Percentiles rank a stretch among this genome's conserved stretches.
These are phyloP conservation scores for Colletotrichum melonis DNA, from an alignment of 2,329 filamentous ascomycete genomes.

Conservation along the genomic window DNA sequence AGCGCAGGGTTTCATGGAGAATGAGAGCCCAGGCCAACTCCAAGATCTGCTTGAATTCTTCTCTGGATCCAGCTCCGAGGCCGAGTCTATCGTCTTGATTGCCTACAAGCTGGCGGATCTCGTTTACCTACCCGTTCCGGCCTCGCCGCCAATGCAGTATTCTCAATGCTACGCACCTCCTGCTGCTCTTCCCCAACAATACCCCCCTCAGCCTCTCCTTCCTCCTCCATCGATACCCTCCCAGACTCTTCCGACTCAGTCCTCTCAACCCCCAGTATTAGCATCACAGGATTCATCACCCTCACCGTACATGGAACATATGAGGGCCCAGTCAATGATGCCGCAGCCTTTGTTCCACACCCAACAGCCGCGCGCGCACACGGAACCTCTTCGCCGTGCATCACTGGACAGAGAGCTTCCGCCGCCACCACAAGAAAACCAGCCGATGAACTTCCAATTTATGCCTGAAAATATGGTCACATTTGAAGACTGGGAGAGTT, in stretches of 20 bases:
- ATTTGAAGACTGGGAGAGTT: conserved; percentile 56
- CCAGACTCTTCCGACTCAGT: conserved; percentile 35
- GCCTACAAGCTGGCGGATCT: conserved; percentile 68
- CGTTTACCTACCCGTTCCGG: conserved; percentile 44
- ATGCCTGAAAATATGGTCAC: conserved; percentile 48
- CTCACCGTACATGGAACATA: conserved; percentile 30
- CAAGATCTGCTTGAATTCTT: conserved; percentile 76
- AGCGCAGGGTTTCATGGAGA: conserved; percentile 69
- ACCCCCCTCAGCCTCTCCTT: conserved; percentile 34
- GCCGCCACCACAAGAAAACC: conserved; percentile 34
- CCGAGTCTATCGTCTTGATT: conserved; percentile 66
- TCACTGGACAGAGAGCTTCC: conserved; percentile 37
- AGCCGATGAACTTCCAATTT: conserved; percentile 57
- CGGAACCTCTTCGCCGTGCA: conserved; percentile 31
- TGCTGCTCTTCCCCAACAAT: conserved; percentile 32
- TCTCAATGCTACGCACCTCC: conserved; percentile 35
- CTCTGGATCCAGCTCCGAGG: conserved; percentile 66
- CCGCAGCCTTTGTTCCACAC: conserved; percentile 33
- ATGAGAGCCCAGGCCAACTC: conserved; percentile 71
- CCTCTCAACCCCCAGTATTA: conserved; percentile 33
- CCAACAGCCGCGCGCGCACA: conserved; percentile 21
- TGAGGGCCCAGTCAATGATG: conserved; percentile 36
- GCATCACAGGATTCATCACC: conserved; percentile 32
- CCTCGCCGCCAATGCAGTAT: conserved; percentile 37
- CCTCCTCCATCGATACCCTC: conserved; percentile 36